Evolutionary conservation across 352 stramenopile species (phyloP), one percentile per base, ranked within the genome.

Genomic region (Thalassiosira hispida): DNA sequence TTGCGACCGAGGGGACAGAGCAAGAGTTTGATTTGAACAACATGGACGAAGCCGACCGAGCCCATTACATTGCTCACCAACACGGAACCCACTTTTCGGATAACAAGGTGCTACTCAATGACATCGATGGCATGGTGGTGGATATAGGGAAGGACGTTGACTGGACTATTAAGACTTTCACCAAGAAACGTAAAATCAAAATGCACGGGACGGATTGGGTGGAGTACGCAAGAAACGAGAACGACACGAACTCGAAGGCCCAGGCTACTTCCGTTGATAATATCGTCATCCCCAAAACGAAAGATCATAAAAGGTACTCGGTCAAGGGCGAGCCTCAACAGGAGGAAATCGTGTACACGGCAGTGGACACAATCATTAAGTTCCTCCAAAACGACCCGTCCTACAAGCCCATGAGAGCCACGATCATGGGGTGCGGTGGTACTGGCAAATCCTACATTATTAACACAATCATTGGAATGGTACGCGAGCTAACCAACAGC

Each of bases 341-440:
- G 44, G 46, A 47, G n/a, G 20, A 47, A 2, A 70, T 77, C 11
- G 69, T 77, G 7, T 52, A 56, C 14, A 33, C 11, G 3, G 46
- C 51, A 6, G 35, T 79, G 7, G 51, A 74, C 42, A 69, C 62
- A n/a, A 42, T 67, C 27, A 53, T 79, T 9, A 75, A 79, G 23
- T 75, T 79, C 56, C 51, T 79, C 2, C 69, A 27, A 2, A 81
- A 81, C 20, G 64, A 77, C 14, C 20, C 23, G n/a, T 47, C 22
- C 38, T 77, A 72, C 35, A 44, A 62, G 22, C 68, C 68, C 62
- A 38, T 77, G 31, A 14, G 57, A 14, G 56, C 47, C 12, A 77
- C 68, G 23, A 51, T 77, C 4, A 55, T 69, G n/a, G 68, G 68
- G 52, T 42, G 57, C 33, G 68, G 68, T 8, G 68, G 68, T 6